A percentile compares a stretch with the other conserved stretches of the same genome.
Evolutionary conservation across 768 basidiomycete genomes (phyloP).

Genomic region (Termitomyces sp.): DNA sequence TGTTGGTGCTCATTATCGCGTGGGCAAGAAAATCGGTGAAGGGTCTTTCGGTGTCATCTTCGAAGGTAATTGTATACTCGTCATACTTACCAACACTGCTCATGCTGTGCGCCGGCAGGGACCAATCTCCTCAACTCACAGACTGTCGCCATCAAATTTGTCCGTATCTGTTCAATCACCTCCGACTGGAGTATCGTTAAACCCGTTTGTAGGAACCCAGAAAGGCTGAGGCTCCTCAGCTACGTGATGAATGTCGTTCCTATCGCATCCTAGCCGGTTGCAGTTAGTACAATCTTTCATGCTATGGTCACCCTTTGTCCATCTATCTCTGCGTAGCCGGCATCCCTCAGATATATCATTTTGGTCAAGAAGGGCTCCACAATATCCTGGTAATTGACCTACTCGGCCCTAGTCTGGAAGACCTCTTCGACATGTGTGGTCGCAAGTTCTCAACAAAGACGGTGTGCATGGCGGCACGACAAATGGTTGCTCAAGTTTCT

Average conservation of each 20-base stretch:
- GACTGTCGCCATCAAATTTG: constrained; percentile 99
- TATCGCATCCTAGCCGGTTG: constrained; percentile 90
- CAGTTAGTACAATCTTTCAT: constrained; percentile 48
- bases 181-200: constrained; percentile 6
- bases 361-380: constrained; percentile 97
- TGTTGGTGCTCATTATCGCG: constrained; percentile 95
- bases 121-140: constrained; percentile 98
- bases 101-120: constrained; percentile 40
- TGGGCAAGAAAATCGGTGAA: constrained; percentile 99
- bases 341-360: constrained; percentile 99
- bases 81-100: constrained; percentile 3
- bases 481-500: constrained; percentile 61
- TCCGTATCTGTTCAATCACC: constrained; percentile 39
- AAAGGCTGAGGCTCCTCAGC: constrained; percentile 95
- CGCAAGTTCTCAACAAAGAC: constrained; percentile 98
- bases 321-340: constrained; percentile 56
- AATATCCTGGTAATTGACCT: constrained; percentile 99
- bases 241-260: constrained; percentile 97
- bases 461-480: constrained; percentile 97
- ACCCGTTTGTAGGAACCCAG: constrained; percentile 64
- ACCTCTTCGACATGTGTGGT: constrained; percentile 98
- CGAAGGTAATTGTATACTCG: constrained; percentile 47
- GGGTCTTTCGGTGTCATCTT: constrained; percentile 97
- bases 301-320: constrained; percentile 11
- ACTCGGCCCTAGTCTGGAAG: constrained; percentile 93